Percentiles rank a stretch among this genome's conserved stretches.
These are phyloP conservation scores for Tuber microsphaerosporum DNA, from an alignment of 495 filamentous ascomycete species.

Conservation along the genomic window DNA sequence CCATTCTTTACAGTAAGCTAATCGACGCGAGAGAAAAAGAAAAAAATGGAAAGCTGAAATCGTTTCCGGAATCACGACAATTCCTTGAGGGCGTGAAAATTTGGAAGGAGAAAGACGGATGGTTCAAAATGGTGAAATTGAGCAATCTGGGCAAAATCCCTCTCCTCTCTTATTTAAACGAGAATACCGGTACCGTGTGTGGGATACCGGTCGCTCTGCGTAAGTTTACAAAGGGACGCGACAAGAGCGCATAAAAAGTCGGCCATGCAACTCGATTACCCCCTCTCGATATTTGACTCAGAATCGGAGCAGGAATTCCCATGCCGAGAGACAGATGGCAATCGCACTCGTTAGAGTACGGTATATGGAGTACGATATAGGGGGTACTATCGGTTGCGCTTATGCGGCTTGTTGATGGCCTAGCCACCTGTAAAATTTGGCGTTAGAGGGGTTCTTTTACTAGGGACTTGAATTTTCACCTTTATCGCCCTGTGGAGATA, in stretches of 20 bases:
- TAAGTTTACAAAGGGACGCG: not conserved
- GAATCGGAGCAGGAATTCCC: not conserved
- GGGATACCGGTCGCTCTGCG: not conserved
- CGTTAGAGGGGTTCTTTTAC: not conserved
- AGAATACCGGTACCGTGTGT: not conserved
- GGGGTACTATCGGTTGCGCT: not conserved
- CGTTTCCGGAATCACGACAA: not conserved
- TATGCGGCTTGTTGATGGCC: not conserved
- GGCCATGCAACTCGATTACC: not conserved
- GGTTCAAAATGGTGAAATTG: not conserved
- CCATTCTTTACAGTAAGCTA: too few species aligned
- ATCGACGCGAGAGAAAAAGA: not conserved
- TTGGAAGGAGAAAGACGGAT: not conserved
- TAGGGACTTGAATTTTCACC: too few species aligned
- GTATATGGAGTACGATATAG: not conserved
- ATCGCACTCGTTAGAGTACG: not conserved
- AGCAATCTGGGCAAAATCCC: not conserved
- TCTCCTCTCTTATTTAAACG: not conserved
- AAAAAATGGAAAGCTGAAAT: not conserved
- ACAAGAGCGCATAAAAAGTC: not conserved
- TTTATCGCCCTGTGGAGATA: too few species aligned
- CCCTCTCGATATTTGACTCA: not conserved
- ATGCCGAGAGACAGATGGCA: not conserved
- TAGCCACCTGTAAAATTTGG: not conserved
- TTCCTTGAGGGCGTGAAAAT: not conserved